A percentile compares a stretch with the other conserved stretches of the same genome.
These are phyloP conservation scores for Barbatosphaeria neglecta DNA, from an alignment of 495 filamentous ascomycete species.

Conservation along the genomic window DNA sequence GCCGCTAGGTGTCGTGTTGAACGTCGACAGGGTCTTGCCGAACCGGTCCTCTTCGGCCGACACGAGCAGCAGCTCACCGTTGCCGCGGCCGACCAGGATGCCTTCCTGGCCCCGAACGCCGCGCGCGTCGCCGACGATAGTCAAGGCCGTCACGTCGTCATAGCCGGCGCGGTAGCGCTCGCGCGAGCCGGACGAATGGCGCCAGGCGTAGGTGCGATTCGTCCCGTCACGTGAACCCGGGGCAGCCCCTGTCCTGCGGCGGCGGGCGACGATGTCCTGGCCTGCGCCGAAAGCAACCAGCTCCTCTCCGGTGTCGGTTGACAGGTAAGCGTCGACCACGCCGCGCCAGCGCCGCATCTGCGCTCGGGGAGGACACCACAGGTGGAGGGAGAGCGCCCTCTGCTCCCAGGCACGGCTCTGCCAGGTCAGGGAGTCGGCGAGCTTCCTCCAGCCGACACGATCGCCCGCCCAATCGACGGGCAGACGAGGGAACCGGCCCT, in stretches of 20 bases:
- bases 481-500: not conserved
- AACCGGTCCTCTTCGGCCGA: slow-evolving; percentile 21
- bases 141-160: slow-evolving; percentile 29
- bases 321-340: not conserved
- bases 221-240: too few species aligned
- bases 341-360: not conserved
- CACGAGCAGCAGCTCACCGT: slow-evolving; percentile 25
- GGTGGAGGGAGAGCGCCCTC: not conserved
- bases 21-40: slow-evolving; percentile 17
- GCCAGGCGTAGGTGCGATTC: too few species aligned
- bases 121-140: slow-evolving; percentile 13
- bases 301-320: slow-evolving; percentile 9
- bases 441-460: not conserved
- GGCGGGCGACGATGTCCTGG: slow-evolving; percentile 26
- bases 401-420: not conserved
- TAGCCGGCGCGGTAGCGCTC: slow-evolving; percentile 17
- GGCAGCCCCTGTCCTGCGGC: slow-evolving; percentile 12
- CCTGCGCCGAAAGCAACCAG: slow-evolving; percentile 34
- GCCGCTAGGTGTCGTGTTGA: slow-evolving; percentile 6
- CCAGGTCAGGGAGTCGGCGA: not conserved
- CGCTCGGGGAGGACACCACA: not conserved
- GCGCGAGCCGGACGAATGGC: slow-evolving; percentile 12
- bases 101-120: slow-evolving; percentile 10
- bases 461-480: not conserved
- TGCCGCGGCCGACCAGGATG: slow-evolving; percentile 29